A percentile compares a stretch with the other conserved stretches of the same genome.
Conservation (phyloP, 306 rosid genomes). For the Biancaea sappan region DNA sequence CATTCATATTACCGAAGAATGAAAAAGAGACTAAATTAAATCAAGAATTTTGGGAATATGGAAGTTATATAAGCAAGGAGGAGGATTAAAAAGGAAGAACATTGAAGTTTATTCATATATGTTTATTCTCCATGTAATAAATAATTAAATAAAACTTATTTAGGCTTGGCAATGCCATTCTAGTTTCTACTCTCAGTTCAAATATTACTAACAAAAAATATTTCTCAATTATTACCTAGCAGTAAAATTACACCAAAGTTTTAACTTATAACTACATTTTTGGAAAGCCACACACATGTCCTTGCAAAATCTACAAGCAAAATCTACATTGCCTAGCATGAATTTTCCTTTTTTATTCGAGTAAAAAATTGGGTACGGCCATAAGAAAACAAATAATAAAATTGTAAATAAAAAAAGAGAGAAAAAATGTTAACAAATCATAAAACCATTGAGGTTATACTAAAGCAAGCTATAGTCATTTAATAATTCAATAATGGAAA, state of each 20-base stretch:
- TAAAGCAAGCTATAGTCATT: too few relatives aligned
- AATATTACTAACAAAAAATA: not conserved
- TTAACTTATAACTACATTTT: not conserved
- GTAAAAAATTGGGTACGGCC: not conserved
- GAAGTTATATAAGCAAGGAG: not conserved
- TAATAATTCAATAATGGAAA: not conserved
- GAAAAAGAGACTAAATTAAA: not conserved
- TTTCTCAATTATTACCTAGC: constrained; percentile 4
- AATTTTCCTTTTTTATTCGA: not conserved
- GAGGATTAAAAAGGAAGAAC: not conserved
- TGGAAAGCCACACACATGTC: too few relatives aligned
- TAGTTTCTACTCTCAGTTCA: not conserved
- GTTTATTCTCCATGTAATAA: not conserved
- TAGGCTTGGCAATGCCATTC: not conserved
- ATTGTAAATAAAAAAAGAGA: too few relatives aligned
- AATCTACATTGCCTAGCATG: too few relatives aligned
- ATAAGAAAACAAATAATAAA: too few relatives aligned
- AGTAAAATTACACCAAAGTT: not conserved
- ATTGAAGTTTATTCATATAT: not conserved
- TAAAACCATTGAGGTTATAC: too few relatives aligned
- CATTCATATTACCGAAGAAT: constrained; percentile 11
- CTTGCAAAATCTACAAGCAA: not conserved
- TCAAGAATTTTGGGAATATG: constrained; percentile 5
- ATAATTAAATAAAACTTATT: not conserved
- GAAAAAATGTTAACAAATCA: too few relatives aligned